Conservation (phyloP, 2,329 filamentous ascomycete genomes). For the Dactylellina haptotyla region DNA sequence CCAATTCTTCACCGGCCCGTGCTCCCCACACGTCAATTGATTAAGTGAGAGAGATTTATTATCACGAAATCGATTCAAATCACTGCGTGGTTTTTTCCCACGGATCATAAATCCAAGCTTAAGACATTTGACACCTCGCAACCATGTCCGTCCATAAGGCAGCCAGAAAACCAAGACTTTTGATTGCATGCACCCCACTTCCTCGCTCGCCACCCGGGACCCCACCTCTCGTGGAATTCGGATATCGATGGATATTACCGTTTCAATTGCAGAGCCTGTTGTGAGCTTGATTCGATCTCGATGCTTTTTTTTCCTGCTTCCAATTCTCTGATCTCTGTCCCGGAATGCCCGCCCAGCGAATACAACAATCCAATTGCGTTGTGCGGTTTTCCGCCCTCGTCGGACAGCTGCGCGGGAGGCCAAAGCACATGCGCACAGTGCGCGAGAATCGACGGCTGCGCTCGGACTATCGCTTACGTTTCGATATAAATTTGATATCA, state of each 20-base stretch:
- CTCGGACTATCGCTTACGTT: conserved; percentile 36
- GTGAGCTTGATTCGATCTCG: background rate
- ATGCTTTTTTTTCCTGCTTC: background rate
- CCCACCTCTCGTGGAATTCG: conserved; percentile 30
- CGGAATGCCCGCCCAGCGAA: no score
- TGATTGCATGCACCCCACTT: conserved; percentile 49
- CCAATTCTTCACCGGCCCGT: no score
- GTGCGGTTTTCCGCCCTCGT: no score
- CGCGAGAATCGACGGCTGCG: conserved; percentile 12
- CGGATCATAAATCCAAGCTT: conserved; percentile 28
- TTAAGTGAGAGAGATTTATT: background rate
- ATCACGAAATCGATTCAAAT: background rate
- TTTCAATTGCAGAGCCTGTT: background rate
- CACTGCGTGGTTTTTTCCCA: background rate
- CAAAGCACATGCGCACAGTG: no score
- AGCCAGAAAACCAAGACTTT: conserved; percentile 54
- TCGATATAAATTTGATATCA: conserved; percentile 27
- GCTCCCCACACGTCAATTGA: background rate
- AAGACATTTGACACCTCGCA: conserved; percentile 45
- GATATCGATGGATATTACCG: conserved; percentile 33
- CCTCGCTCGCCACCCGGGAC: conserved; percentile 37
- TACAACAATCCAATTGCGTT: background rate
- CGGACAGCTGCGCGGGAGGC: no score
- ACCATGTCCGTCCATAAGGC: conserved; percentile 50
- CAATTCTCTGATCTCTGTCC: no score